Evolutionary conservation across 345 rosid species (phyloP).

Genomic region (Clausena lansium): DNA sequence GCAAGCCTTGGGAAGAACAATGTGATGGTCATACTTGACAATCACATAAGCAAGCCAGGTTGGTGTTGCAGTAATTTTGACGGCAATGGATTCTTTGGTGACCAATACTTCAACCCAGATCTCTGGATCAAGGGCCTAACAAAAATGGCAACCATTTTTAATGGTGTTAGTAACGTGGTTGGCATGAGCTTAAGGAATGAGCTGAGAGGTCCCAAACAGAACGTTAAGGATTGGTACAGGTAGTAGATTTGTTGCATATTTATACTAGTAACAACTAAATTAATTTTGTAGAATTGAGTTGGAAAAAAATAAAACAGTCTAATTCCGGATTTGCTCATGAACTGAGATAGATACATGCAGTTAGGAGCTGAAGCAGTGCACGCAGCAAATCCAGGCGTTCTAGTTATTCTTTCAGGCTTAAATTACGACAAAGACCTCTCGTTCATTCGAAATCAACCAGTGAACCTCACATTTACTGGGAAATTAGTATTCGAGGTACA

Average conservation of each 20-base stretch:
- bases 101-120: conserved; percentile 66
- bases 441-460: conserved; percentile 44
- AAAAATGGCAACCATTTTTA: conserved; percentile 66
- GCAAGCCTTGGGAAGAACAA: conserved; percentile 60
- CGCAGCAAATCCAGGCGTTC: conserved; percentile 76
- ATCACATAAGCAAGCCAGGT: conserved; percentile 87
- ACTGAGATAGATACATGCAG: conserved; percentile 60
- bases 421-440: conserved; percentile 71
- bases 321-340: not conserved
- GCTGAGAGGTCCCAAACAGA: conserved; percentile 84
- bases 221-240: conserved; percentile 82
- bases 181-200: conserved; percentile 98
- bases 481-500: conserved; percentile 83
- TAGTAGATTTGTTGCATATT: conserved; percentile 20
- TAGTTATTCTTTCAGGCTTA: conserved; percentile 86
- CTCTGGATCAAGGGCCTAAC: conserved; percentile 67
- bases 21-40: conserved; percentile 89
- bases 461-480: conserved; percentile 48
- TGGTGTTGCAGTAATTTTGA: conserved; percentile 84
- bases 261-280: not conserved
- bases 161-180: conserved; percentile 59
- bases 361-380: conserved; percentile 93
- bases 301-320: not conserved
- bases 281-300: not conserved
- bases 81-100: conserved; percentile 98